Conservation (phyloP, 2,329 filamentous ascomycete genomes). For the Plectosphaerella plurivora region DNA sequence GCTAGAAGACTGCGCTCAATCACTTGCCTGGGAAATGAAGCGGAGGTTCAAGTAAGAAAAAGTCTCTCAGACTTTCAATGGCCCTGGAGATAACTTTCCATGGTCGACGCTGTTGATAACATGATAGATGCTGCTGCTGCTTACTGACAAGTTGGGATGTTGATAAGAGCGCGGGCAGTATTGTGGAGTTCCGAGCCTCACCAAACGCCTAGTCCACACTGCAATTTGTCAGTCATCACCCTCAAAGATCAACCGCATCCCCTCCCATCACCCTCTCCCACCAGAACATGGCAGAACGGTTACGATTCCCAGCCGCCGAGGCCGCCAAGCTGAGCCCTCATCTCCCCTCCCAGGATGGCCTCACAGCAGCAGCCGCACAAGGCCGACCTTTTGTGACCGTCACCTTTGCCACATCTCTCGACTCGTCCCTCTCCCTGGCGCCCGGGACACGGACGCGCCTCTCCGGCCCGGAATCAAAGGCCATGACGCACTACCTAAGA, state of each 20-base stretch:
- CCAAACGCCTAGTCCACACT: background rate
- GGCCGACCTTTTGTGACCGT: slow-evolving; percentile 61
- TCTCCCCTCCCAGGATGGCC: slow-evolving; percentile 12
- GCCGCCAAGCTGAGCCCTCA: slow-evolving; percentile 23
- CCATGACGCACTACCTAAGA: slow-evolving; percentile 90
- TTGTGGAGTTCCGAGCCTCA: background rate
- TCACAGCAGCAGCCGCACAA: slow-evolving; percentile 3
- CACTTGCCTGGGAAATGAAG: too few relatives aligned
- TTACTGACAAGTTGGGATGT: too few relatives aligned
- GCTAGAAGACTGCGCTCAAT: too few relatives aligned
- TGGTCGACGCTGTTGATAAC: background rate
- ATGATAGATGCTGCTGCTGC: background rate
- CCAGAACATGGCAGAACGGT: slow-evolving; percentile 17
- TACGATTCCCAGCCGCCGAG: slow-evolving; percentile 15
- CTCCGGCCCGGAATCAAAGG: slow-evolving; percentile 78
- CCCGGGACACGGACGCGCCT: slow-evolving; percentile 78
- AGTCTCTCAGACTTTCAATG: too few relatives aligned
- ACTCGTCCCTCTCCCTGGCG: slow-evolving; percentile 70
- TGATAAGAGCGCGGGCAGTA: background rate
- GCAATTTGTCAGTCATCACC: too few relatives aligned
- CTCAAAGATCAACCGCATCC: too few relatives aligned
- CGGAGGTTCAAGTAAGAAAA: too few relatives aligned
- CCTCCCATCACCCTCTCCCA: background rate
- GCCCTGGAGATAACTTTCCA: too few relatives aligned
- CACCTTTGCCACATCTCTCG: slow-evolving; percentile 88